Percentiles rank a stretch among this genome's conserved stretches.
phyloP scores from a whole-genome alignment of 495 filamentous ascomycete genomes.

The Parathielavia appendiculata region DNA sequence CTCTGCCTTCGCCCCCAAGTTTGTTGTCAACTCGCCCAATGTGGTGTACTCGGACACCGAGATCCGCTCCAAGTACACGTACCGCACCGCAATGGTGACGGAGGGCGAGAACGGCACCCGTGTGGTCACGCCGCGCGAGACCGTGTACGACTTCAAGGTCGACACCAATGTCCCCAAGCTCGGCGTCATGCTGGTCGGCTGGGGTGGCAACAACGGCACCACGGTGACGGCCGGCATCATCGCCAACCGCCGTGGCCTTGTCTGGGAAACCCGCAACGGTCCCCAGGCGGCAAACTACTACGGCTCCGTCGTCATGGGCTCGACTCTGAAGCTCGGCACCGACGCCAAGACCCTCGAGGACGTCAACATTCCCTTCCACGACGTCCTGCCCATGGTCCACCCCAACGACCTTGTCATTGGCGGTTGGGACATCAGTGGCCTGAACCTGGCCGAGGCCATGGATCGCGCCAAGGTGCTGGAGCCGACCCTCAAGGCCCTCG shows the following conservation, averaged over 20 bases:
- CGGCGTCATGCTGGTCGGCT: slow-evolving; percentile 95
- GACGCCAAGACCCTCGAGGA: slow-evolving; percentile 81
- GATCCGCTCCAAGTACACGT: slow-evolving; percentile 93
- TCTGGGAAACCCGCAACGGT: slow-evolving; percentile 92
- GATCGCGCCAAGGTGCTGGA: slow-evolving; percentile 92
- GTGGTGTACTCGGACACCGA: slow-evolving; percentile 82
- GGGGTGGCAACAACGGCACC: slow-evolving; percentile 97
- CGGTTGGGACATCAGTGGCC: slow-evolving; percentile 92
- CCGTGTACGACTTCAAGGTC: slow-evolving; percentile 94
- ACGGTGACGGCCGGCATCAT: slow-evolving; percentile 97
- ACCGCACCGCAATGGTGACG: slow-evolving; percentile 83
- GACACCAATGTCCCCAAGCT: slow-evolving; percentile 89
- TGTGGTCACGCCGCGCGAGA: slow-evolving; percentile 81
- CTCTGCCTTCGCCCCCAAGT: slow-evolving; percentile 52
- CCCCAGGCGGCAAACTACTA: slow-evolving; percentile 88
- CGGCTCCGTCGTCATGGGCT: slow-evolving; percentile 92
- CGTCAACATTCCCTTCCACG: slow-evolving; percentile 92
- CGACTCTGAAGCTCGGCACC: slow-evolving; percentile 91
- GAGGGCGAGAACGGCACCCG: slow-evolving; percentile 68
- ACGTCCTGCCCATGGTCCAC: slow-evolving; percentile 94
- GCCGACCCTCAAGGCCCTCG: slow-evolving; percentile 79
- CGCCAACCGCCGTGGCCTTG: slow-evolving; percentile 80
- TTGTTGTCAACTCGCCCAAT: slow-evolving; percentile 86
- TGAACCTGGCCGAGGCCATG: slow-evolving; percentile 90
- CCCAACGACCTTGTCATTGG: slow-evolving; percentile 94